These are phyloP conservation scores for Apiotrichum siamense DNA, from an alignment of 1,284 basidiomycete species.

Conservation along the genomic window DNA sequence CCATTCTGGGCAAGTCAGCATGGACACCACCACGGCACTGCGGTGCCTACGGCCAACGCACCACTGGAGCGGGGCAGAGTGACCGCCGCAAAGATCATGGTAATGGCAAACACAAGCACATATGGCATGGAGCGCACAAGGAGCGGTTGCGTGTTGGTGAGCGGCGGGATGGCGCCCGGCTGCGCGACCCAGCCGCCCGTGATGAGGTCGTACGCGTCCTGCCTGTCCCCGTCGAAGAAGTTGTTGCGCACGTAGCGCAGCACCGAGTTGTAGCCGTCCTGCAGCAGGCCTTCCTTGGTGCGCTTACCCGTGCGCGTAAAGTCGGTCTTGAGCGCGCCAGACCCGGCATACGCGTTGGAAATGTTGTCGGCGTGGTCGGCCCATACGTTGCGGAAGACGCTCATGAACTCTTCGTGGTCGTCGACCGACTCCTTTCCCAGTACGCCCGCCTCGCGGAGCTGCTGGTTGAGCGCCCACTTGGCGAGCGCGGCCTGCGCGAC, in stretches of 20 bases:
- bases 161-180: constrained; percentile 61
- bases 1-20: constrained; percentile 20
- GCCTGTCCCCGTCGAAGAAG: constrained; percentile 90
- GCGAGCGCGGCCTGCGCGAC: constrained; percentile 87
- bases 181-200: constrained; percentile 83
- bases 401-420: constrained; percentile 68
- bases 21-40: not conserved
- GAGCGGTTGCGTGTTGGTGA: constrained; percentile 72
- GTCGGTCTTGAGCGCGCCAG: constrained; percentile 94
- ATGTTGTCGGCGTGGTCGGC: constrained; percentile 93
- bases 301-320: constrained; percentile 91
- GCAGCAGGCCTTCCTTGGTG: constrained; percentile 67
- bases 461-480: constrained; percentile 73
- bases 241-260: constrained; percentile 94
- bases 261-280: constrained; percentile 82
- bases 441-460: constrained; percentile 68
- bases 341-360: constrained; percentile 86
- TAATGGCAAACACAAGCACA: constrained; percentile 68
- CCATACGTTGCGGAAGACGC: constrained; percentile 92
- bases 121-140: constrained; percentile 84
- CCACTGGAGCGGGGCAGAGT: constrained; percentile 77
- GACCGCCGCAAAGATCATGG: constrained; percentile 78
- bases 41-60: no score
- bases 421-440: constrained; percentile 67
- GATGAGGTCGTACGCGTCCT: constrained; percentile 90